Evolutionary conservation across 1,284 basidiomycete species (phyloP).

Genomic region (Golubevia pallescens): DNA sequence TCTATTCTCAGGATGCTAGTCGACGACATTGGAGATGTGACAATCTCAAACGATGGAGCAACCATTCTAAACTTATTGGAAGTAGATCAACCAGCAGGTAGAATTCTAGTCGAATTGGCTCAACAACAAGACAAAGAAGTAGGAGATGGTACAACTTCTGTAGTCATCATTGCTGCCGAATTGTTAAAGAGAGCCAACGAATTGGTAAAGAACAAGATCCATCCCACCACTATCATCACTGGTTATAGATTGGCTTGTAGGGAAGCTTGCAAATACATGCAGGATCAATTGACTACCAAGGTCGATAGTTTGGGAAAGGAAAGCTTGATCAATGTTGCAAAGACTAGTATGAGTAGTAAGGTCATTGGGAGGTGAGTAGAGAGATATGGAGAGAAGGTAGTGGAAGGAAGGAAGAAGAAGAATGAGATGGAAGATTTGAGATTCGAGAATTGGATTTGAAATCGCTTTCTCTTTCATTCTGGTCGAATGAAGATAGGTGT

Average conservation of each 20-base stretch:
- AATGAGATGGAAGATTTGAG: neutral
- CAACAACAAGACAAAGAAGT: conserved; percentile 99
- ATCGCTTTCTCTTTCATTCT: too few relatives aligned
- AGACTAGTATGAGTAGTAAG: conserved; percentile 99
- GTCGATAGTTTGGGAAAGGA: conserved; percentile 90
- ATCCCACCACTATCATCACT: conserved; percentile 98
- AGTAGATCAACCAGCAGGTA: conserved; percentile 87
- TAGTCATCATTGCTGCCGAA: conserved; percentile 96
- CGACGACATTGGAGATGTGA: conserved; percentile 99
- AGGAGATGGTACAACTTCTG: conserved; percentile 97
- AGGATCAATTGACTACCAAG: conserved; percentile 94
- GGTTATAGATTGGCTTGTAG: conserved; percentile 96
- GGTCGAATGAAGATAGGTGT: too few relatives aligned
- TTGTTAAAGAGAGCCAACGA: conserved; percentile 94
- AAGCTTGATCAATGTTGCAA: conserved; percentile 92
- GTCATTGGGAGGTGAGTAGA: conserved; percentile 87
- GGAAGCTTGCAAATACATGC: conserved; percentile 98
- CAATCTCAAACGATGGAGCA: conserved; percentile 98
- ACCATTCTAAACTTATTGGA: conserved; percentile 92
- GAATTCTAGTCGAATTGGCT: conserved; percentile 95
- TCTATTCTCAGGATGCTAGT: conserved; percentile 74
- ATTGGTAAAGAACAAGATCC: conserved; percentile 96
- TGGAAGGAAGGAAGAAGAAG: neutral
- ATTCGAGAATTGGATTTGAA: neutral
- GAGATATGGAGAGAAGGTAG: neutral